phyloP scores from a whole-genome alignment of 2,329 filamentous ascomycete genomes.

The Neospermospora avenae region DNA sequence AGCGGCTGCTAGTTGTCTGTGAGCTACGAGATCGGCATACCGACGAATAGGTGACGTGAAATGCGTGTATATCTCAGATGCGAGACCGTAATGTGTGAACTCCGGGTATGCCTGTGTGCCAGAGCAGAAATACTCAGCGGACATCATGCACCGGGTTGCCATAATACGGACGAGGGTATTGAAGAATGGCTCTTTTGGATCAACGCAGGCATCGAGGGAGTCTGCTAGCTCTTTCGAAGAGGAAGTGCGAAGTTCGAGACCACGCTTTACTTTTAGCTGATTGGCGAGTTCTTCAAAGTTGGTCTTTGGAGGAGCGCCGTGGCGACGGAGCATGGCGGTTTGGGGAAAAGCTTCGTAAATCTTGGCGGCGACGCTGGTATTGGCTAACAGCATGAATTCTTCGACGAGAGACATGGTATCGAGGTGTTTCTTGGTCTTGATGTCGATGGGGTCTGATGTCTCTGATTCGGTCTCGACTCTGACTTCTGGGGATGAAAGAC shows the following conservation, averaged over 20 bases:
- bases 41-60: constrained; percentile 97
- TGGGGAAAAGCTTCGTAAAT: constrained; percentile 92
- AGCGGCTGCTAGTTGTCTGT: constrained; percentile 90
- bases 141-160: constrained; percentile 98
- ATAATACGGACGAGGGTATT: constrained; percentile 97
- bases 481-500: constrained; percentile 96
- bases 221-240: constrained; percentile 92
- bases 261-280: constrained; percentile 84
- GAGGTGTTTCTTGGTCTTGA: constrained; percentile 90
- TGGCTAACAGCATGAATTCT: constrained; percentile 99
- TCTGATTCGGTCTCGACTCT: constrained; percentile 94
- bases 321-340: constrained; percentile 88
- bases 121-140: constrained; percentile 95
- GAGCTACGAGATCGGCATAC: constrained; percentile 93
- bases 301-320: constrained; percentile 86
- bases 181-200: constrained; percentile 85
- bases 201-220: constrained; percentile 81
- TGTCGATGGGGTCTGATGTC: constrained; percentile 91
- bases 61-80: constrained; percentile 96
- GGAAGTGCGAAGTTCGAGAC: constrained; percentile 75
- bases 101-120: constrained; percentile 90
- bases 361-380: constrained; percentile 86
- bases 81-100: constrained; percentile 95
- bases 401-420: constrained; percentile 98
- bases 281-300: constrained; percentile 94